Evolutionary conservation across 2,329 filamentous ascomycete genomes (phyloP).

Genomic region (Daldinia sp.): DNA sequence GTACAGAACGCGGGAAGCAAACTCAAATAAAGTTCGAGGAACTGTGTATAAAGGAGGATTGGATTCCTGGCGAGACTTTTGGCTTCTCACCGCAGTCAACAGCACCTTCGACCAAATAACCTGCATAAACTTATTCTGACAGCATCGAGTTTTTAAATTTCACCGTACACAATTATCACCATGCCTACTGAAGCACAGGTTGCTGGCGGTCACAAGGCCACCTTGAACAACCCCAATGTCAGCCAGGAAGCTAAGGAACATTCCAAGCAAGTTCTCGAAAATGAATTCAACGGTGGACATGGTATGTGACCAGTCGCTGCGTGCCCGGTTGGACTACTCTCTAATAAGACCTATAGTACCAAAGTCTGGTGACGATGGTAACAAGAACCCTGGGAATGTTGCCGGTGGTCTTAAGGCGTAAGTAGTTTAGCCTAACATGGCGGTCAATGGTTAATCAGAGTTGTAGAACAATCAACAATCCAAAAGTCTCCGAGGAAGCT

Average conservation of each 20-base stretch:
- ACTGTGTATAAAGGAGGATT: slow-evolving; percentile 21
- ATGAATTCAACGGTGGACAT: slow-evolving; percentile 56
- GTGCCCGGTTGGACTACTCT: not conserved
- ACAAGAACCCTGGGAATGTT: slow-evolving; percentile 65
- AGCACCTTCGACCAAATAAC: not conserved
- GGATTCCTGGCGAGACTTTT: not conserved
- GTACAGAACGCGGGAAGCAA: not conserved
- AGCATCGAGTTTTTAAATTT: not conserved
- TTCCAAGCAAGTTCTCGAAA: slow-evolving; percentile 60
- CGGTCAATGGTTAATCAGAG: not conserved
- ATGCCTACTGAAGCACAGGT: slow-evolving; percentile 61
- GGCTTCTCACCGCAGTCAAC: not conserved
- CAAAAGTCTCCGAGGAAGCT: slow-evolving; percentile 63
- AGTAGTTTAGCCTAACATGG: slow-evolving; percentile 35
- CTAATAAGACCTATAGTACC: slow-evolving; percentile 36
- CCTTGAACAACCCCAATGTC: slow-evolving; percentile 63
- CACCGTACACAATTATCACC: slow-evolving; percentile 37
- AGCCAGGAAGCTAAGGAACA: slow-evolving; percentile 64
- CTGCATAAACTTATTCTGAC: not conserved
- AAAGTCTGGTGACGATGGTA: slow-evolving; percentile 46
- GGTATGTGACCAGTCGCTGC: slow-evolving; percentile 37
- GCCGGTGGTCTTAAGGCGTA: slow-evolving; percentile 61
- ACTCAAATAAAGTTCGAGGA: not conserved
- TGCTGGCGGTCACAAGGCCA: slow-evolving; percentile 67
- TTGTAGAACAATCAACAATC: slow-evolving; percentile 60